Evolutionary conservation across 495 filamentous ascomycete species (phyloP).

Genomic region (Penicillium argentinense): DNA sequence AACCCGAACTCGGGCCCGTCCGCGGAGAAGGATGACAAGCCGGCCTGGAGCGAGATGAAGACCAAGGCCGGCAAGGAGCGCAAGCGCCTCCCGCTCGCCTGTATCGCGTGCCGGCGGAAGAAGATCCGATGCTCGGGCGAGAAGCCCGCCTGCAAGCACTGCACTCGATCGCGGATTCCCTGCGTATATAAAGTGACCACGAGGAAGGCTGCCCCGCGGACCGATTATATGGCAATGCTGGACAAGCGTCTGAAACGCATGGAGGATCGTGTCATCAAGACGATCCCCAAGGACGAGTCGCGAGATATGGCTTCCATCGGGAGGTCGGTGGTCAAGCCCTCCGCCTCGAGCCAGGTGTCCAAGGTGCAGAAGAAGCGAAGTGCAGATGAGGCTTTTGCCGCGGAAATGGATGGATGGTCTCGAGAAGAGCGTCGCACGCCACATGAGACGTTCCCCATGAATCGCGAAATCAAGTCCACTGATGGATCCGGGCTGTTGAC

Average conservation of each 20-base stretch:
- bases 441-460: slow-evolving; percentile 55
- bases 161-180: slow-evolving; percentile 86
- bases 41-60: slow-evolving; percentile 93
- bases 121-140: slow-evolving; percentile 98
- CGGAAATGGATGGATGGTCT: slow-evolving; percentile 81
- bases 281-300: slow-evolving; percentile 81
- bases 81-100: slow-evolving; percentile 89
- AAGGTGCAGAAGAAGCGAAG: slow-evolving; percentile 74
- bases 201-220: slow-evolving; percentile 90
- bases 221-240: slow-evolving; percentile 99
- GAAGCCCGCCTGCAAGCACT: slow-evolving; percentile 97
- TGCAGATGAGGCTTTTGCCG: slow-evolving; percentile 85
- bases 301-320: slow-evolving; percentile 60
- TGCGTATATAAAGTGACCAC: slow-evolving; percentile 99
- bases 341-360: slow-evolving; percentile 58
- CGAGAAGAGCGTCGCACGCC: slow-evolving; percentile 49
- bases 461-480: slow-evolving; percentile 56
- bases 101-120: slow-evolving; percentile 93
- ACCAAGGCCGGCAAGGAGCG: slow-evolving; percentile 98
- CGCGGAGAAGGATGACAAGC: slow-evolving; percentile 41
- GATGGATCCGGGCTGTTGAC: slow-evolving; percentile 72
- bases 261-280: slow-evolving; percentile 97
- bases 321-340: slow-evolving; percentile 77
- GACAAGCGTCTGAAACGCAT: slow-evolving; percentile 91
- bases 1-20: slow-evolving; percentile 55